These are phyloP conservation scores for Aaosphaeria arxii DNA, from an alignment of 2,329 filamentous ascomycete genomes.

Conservation along the genomic window DNA sequence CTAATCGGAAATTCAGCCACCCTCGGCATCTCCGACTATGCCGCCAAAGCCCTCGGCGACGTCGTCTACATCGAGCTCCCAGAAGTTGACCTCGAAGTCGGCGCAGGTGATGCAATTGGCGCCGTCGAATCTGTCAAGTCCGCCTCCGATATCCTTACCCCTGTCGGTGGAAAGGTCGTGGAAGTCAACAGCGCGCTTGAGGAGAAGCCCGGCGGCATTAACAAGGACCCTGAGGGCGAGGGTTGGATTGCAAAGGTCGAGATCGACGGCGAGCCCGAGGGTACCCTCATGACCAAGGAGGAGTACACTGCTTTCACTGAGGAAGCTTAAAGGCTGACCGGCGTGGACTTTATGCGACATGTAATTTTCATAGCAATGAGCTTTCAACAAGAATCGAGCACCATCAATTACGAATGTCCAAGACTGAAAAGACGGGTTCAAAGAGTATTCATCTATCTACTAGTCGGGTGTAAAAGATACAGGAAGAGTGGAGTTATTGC, in stretches of 20 bases:
- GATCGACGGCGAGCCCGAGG: slow-evolving; percentile 63
- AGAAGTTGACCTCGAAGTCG: slow-evolving; percentile 63
- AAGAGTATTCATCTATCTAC: too few relatives aligned
- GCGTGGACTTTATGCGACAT: too few relatives aligned
- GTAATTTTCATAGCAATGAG: too few relatives aligned
- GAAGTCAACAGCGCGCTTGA: slow-evolving; percentile 73
- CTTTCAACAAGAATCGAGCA: too few relatives aligned
- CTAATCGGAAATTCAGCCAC: slow-evolving; percentile 46
- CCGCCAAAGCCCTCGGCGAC: slow-evolving; percentile 87
- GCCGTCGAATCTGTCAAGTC: slow-evolving; percentile 98
- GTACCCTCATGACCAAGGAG: slow-evolving; percentile 67
- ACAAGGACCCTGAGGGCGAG: slow-evolving; percentile 83
- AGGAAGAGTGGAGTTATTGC: too few relatives aligned
- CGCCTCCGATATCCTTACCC: slow-evolving; percentile 94
- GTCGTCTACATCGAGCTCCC: slow-evolving; percentile 98
- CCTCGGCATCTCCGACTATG: slow-evolving; percentile 86
- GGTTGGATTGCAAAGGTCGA: slow-evolving; percentile 93
- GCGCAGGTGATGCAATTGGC: slow-evolving; percentile 79
- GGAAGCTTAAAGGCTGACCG: slow-evolving; percentile 27
- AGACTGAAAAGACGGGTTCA: too few relatives aligned
- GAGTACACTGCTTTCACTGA: slow-evolving; percentile 75
- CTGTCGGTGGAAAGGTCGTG: slow-evolving; percentile 73
- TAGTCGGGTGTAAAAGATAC: too few relatives aligned
- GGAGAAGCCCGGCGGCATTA: slow-evolving; percentile 83
- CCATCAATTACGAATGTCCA: too few relatives aligned